phyloP scores from a whole-genome alignment of 2,329 filamentous ascomycete genomes.

The Pseudogymnoascus sp. region DNA sequence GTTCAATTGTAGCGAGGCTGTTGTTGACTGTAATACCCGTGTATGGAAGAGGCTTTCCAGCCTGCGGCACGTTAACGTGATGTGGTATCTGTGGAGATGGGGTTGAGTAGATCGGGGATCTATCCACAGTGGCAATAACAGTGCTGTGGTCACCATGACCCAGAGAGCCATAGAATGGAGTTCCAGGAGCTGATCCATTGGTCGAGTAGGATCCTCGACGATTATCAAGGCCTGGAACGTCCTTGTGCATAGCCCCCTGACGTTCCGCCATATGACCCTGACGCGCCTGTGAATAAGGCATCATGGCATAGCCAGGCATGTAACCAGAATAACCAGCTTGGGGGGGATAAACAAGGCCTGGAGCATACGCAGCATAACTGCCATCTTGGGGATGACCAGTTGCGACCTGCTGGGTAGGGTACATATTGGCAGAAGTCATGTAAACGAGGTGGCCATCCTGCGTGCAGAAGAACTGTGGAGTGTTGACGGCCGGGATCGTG shows the following conservation, averaged over 20 bases:
- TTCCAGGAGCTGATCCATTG: slow-evolving; percentile 56
- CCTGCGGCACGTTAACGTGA: slow-evolving; percentile 30
- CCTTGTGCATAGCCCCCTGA: slow-evolving; percentile 26
- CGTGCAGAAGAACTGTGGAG: slow-evolving; percentile 27
- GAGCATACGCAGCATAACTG: slow-evolving; percentile 25
- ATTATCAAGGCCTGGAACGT: slow-evolving; percentile 55
- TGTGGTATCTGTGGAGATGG: slow-evolving; percentile 50
- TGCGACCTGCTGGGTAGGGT: slow-evolving; percentile 25
- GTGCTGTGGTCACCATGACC: slow-evolving; percentile 51
- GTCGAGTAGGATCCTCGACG: slow-evolving; percentile 60
- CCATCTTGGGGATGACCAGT: slow-evolving; percentile 24
- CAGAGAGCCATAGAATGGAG: slow-evolving; percentile 52
- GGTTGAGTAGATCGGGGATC: slow-evolving; percentile 54
- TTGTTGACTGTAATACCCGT: slow-evolving; percentile 26
- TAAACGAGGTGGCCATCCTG: slow-evolving; percentile 29
- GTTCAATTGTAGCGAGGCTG: slow-evolving; percentile 20
- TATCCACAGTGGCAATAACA: slow-evolving; percentile 50
- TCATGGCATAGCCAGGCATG: slow-evolving; percentile 25
- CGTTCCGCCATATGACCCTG: slow-evolving; percentile 26
- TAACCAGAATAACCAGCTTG: slow-evolving; percentile 28
- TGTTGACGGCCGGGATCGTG: slow-evolving; percentile 19
- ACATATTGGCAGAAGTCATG: slow-evolving; percentile 25
- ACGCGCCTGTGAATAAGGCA: slow-evolving; percentile 27
- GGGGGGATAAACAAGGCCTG: slow-evolving; percentile 24
- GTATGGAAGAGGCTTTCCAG: slow-evolving; percentile 26